Evolutionary conservation across 176 grass and related monocot species (phyloP), one percentile per base, ranked within the genome.

Genomic region (Panicum miliaceum): DNA sequence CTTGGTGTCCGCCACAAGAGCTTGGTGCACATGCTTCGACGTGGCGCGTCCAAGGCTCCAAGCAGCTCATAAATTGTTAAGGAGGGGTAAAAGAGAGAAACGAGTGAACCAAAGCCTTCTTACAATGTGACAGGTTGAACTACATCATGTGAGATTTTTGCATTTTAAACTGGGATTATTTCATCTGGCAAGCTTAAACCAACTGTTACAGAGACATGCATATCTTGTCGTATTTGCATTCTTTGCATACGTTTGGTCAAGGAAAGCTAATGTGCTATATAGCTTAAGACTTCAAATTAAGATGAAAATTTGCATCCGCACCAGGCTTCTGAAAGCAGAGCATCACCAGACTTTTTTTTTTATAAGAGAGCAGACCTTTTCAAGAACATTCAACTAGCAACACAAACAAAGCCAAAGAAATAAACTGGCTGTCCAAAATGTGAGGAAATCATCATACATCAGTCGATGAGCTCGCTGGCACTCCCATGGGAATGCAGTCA

Each of bases 41-140:
- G 81, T 89, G 87, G 75, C 68, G 63, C 48, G 14, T 27, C 75
- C 59, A 75, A 38, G 38, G 47, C 58, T 27, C 75, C 59, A 75
- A 38, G 38, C 47, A 66, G 34, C 81, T 29, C 59, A 79, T 27
- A 80, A 47, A 47, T 0, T 8, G 1, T 9, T 2, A 26, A 23
- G 23, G 22, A 2, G 68, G 13, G 12, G 59, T 40, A 27, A 80
- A 7, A 4, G 2, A 43, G 10, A 5, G 12, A 22, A n/a, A 20
- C 22, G 1, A 22, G 41, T 6, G 13, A 22, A 25, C 16, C 18
- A 2, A 10, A 6, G 7, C 22, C 1, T n/a, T 23, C 15, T 52
- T 52, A 52, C 1, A 32, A 32, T 32, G 29, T 32, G 29, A 32
- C 29, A 9, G 1, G 14, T 52, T 18, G 5, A 19, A 52, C 14